phyloP scores from a whole-genome alignment of 345 rosid genomes.

The Boechera stricta region DNA sequence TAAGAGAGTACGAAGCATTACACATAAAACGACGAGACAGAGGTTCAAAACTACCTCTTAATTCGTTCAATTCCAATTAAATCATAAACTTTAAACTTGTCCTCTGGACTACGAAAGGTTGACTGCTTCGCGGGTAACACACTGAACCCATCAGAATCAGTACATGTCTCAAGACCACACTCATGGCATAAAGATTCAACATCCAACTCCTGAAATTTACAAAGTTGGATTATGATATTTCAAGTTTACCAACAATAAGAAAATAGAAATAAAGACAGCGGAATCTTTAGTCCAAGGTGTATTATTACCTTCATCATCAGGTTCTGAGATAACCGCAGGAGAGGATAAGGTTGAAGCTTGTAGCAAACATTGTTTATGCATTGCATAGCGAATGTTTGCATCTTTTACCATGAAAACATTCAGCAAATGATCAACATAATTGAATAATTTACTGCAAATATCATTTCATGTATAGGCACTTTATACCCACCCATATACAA shows the following conservation, averaged over 20 bases:
- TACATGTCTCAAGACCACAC: conserved; percentile 70
- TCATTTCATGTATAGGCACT: neutral
- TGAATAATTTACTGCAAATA: conserved; percentile 20
- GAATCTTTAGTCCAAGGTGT: neutral
- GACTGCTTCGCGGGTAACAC: conserved; percentile 71
- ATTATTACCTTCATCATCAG: conserved; percentile 73
- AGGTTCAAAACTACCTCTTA: conserved; percentile 33
- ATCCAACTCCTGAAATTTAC: conserved; percentile 63
- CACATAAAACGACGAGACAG: neutral
- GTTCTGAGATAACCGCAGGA: conserved; percentile 60
- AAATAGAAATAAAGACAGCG: neutral
- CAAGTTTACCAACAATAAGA: conserved; percentile 30
- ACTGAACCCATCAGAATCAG: conserved; percentile 61
- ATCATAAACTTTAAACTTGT: conserved; percentile 50
- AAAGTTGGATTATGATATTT: conserved; percentile 18
- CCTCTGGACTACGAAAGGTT: conserved; percentile 59
- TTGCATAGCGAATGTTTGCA: conserved; percentile 64
- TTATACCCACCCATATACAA: neutral
- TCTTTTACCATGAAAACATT: conserved; percentile 51
- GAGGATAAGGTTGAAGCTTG: conserved; percentile 94
- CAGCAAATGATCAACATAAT: conserved; percentile 22
- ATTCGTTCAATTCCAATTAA: conserved; percentile 53
- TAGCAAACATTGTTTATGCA: conserved; percentile 76
- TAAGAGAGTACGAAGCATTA: conserved; percentile 8
- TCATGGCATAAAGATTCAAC: conserved; percentile 71